Evolutionary conservation across 495 filamentous ascomycete genomes (phyloP), one percentile per base, ranked within the genome.

Genomic region (Hypoxylon lienhwacheense): DNA sequence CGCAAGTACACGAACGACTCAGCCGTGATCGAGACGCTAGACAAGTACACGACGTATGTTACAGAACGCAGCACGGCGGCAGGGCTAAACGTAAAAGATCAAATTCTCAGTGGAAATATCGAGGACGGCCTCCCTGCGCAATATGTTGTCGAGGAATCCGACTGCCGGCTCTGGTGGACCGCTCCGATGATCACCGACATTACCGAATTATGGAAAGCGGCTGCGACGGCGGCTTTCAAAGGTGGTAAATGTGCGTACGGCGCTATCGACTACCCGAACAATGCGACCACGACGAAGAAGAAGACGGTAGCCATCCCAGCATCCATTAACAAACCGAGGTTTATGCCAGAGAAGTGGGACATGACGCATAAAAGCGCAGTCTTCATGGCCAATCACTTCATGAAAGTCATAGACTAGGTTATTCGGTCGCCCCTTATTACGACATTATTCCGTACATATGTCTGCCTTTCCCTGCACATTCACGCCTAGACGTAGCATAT

Each of bases 111-210:
- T 2, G 49, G 51, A 10, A 59, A 76, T 44, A n/a, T 71, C 12
- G 47, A 65, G 33, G 73, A 71, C 42, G 65, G 53, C 22, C 17
- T 56, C 12, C 79, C 80, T 14, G 49, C 78, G 21, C 80, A 84
- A 57, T 80, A 81, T 50, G 50, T 68, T 7, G 78, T 77, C 52
- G 71, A 79, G 46, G 74, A 79, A 15, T 80, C 80, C 7, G 72
- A 81, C 52, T 83, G 80, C 65, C 67, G 75, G 22, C 68, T 82
- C 5, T 84, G 77, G 61, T 82, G 70, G 53, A 84, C 79, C 2
- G 71, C 70, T 29, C 66, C 70, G 25, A 81, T 76, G 55, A 39
- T 73, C 37, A 72, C 68, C 55, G 75, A 79, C 46, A 68, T 74
- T 22, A 63, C 65, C 11, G 67, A 64, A 11, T 59, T 81, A 8